Conservation (phyloP, 176 grass and related monocot species). For the Guadua angustifolia region DNA sequence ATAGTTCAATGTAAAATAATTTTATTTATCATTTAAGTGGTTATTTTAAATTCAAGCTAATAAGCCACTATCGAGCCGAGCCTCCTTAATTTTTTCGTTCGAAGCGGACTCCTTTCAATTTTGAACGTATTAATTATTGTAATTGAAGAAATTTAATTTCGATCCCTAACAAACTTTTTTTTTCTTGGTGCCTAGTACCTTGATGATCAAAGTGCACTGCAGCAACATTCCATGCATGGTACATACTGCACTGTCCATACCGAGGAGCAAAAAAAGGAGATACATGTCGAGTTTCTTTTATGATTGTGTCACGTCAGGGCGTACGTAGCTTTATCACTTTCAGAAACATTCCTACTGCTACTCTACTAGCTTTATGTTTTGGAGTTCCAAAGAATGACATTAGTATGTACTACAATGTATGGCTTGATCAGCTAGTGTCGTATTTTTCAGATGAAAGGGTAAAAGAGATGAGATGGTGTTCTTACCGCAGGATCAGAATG, state of each 20-base stretch:
- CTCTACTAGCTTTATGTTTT: conserved; percentile 14
- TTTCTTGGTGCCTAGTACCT: conserved; percentile 6
- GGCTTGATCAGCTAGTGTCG: not conserved
- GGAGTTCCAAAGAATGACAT: conserved; percentile 7
- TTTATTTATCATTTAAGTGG: too few relatives aligned
- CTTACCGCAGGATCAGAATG: conserved; percentile 95
- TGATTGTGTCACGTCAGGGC: conserved; percentile 41
- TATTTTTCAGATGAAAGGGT: not conserved
- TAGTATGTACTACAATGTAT: not conserved
- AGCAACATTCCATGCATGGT: conserved; percentile 43
- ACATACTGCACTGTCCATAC: conserved; percentile 2
- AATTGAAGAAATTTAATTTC: too few relatives aligned
- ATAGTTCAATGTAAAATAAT: too few relatives aligned
- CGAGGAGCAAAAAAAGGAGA: conserved; percentile 14
- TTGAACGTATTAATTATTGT: too few relatives aligned
- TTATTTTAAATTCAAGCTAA: too few relatives aligned
- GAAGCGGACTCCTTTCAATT: too few relatives aligned
- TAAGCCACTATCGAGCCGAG: too few relatives aligned
- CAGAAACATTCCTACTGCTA: conserved; percentile 35
- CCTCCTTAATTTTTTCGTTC: too few relatives aligned
- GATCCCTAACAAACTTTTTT: too few relatives aligned
- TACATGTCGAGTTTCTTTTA: conserved; percentile 43
- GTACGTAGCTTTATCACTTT: conserved; percentile 43
- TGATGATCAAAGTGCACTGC: conserved; percentile 30
- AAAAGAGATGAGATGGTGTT: not conserved